These are phyloP conservation scores for Sclerospora graminicola DNA, from an alignment of 352 stramenopile genomes.

Conservation along the genomic window DNA sequence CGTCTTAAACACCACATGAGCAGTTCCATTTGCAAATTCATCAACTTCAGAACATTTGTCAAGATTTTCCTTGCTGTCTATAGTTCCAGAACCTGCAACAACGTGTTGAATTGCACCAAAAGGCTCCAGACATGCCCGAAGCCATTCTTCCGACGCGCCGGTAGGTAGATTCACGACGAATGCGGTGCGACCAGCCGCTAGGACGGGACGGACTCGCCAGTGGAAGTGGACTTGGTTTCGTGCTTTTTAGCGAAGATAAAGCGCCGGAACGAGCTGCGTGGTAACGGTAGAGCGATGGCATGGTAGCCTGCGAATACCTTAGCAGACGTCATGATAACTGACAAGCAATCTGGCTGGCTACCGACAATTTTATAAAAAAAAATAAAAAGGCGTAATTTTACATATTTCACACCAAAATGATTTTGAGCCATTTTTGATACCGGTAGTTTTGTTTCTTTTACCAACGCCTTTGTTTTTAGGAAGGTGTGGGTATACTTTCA, in stretches of 20 bases:
- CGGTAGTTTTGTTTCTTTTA: no score
- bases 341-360: no score
- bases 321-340: not conserved
- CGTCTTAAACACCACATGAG: slow-evolving; percentile 71
- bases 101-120: slow-evolving; percentile 60
- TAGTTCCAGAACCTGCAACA: slow-evolving; percentile 9
- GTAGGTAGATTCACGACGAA: slow-evolving; percentile 68
- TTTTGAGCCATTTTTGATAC: no score
- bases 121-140: slow-evolving; percentile 36
- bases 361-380: no score
- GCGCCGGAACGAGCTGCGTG: slow-evolving; percentile 43
- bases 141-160: slow-evolving; percentile 35
- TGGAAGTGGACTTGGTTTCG: slow-evolving; percentile 22
- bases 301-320: slow-evolving; percentile 50
- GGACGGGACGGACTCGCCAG: slow-evolving; percentile 25
- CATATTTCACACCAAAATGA: no score
- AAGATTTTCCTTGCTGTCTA: not conserved
- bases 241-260: slow-evolving; percentile 79
- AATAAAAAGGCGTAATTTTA: no score
- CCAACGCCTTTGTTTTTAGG: no score
- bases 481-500: no score
- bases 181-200: slow-evolving; percentile 53
- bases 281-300: slow-evolving; percentile 55
- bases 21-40: slow-evolving; percentile 19
- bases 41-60: slow-evolving; percentile 5